phyloP scores from a whole-genome alignment of 257 asterid genomes.

The Avicennia marina region DNA sequence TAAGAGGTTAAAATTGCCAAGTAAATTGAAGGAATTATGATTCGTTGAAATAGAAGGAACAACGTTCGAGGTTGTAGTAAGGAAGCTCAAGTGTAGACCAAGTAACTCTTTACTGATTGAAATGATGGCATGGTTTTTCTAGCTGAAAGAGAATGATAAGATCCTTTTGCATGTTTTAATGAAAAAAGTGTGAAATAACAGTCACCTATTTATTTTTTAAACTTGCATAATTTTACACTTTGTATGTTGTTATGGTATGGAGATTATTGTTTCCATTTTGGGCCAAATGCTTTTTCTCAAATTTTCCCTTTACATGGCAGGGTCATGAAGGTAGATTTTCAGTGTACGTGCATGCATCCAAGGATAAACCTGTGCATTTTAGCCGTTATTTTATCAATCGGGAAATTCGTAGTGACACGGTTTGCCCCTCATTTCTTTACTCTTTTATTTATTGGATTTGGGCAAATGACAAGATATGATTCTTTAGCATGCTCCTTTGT shows the following conservation, averaged over 20 bases:
- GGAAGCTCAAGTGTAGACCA: not conserved
- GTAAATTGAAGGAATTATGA: not conserved
- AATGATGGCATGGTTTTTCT: not conserved
- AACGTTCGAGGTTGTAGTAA: not conserved
- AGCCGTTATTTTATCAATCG: constrained; percentile 92
- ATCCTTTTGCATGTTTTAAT: not conserved
- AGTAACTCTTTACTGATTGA: not conserved
- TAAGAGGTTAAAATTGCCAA: not conserved
- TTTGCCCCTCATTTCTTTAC: constrained; percentile 27
- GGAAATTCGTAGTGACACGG: constrained; percentile 92
- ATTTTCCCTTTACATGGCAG: constrained; percentile 40
- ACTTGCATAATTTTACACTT: not conserved
- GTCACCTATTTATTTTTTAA: not conserved
- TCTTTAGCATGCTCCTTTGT: not conserved
- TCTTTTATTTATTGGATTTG: constrained; percentile 5
- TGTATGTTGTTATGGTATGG: not conserved
- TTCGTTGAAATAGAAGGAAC: not conserved
- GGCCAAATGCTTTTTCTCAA: constrained; percentile 2
- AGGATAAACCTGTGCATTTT: constrained; percentile 88
- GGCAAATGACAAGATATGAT: not conserved
- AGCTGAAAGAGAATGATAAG: not conserved
- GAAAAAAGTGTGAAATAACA: not conserved
- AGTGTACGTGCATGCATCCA: constrained; percentile 94
- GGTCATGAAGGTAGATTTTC: constrained; percentile 98
- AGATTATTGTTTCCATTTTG: not conserved